Evolutionary conservation across 106 monocot species (phyloP), one percentile per base, ranked within the genome.

Genomic region (Vanilla planifolia): DNA sequence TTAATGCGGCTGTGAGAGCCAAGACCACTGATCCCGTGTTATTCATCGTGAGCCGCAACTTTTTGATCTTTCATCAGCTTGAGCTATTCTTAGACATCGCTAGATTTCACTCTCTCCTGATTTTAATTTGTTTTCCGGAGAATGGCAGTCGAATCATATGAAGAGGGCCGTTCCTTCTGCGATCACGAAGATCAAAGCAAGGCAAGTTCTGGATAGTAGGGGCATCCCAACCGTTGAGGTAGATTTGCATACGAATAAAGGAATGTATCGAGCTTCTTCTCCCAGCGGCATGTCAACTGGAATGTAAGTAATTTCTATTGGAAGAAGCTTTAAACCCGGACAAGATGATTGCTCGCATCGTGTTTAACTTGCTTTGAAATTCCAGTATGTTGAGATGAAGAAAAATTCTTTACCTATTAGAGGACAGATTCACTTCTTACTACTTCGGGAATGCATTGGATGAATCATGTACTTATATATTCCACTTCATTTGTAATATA

Each of bases 151-250:
- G 59, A 91, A 84, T 75, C 91, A 96, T 63, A 84, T 96, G 91
- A 78, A 73, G 67, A 87, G 72, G 57, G 78, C 84, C 8, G 87
- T 82, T 22, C 80, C 91, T 14, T 84, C 96, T 4, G 87, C 73
- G 51, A 96, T 96, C 74, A 91, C 87, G 13, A 88, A 82, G 79
- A 79, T 96, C 60, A 91, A 75, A 62, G 96, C 96, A 40, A 72
- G 87, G 68, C 90, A 96, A 77, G 88, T 96, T 60, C 47, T 96
- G 34, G 96, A 96, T 50, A 88, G 96, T 68, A 50, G 79, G 60
- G 96, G 96, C 27, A 78, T 84, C 37, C 91, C 96, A 20, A 84
- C 96, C 5, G 81, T 96, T 0, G 96, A 96, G 59, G 96, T 96
- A 33, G 91, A 91, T 63, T 76, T 96, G 29, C 65, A 80, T 65